A percentile compares a stretch with the other conserved stretches of the same genome.
Conservation (phyloP, 192 early-diverging fungal species). For the Coemansia umbellata region DNA sequence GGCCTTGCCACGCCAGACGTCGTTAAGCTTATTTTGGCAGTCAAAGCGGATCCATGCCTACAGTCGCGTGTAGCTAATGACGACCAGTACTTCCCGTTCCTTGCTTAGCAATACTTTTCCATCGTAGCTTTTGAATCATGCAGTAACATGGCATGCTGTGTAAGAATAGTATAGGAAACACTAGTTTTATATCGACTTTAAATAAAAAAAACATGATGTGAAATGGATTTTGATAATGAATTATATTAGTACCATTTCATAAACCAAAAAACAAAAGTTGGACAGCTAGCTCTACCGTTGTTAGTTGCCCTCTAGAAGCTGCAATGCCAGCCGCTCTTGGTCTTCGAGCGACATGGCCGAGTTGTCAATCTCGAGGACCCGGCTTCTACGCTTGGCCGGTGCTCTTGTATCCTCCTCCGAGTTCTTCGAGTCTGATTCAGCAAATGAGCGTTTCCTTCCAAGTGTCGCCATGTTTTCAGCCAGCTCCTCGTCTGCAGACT, state of each 20-base stretch:
- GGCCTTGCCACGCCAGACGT: neutral
- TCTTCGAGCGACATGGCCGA: conserved; percentile 41
- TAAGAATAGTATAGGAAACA: too few relatives aligned
- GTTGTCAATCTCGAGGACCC: conserved; percentile 40
- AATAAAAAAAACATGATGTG: too few relatives aligned
- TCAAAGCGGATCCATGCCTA: neutral
- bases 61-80: neutral
- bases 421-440: neutral
- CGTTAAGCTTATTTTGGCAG: neutral
- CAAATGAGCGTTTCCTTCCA: neutral
- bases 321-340: conserved; percentile 50
- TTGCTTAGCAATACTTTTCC: neutral
- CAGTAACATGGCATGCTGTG: too few relatives aligned
- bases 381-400: conserved; percentile 7
- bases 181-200: too few relatives aligned
- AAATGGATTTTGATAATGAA: neutral
- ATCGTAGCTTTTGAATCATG: too few relatives aligned
- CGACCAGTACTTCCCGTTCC: neutral
- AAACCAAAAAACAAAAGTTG: too few relatives aligned
- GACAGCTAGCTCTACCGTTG: too few relatives aligned
- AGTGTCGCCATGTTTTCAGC: conserved; percentile 1
- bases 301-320: conserved; percentile 30
- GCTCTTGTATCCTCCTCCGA: conserved; percentile 11
- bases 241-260: neutral
- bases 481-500: conserved; percentile 16